Percentiles rank a stretch among this genome's conserved stretches.
Conservation (phyloP, 2,329 filamentous ascomycete species). For the Fusarium sp. region DNA sequence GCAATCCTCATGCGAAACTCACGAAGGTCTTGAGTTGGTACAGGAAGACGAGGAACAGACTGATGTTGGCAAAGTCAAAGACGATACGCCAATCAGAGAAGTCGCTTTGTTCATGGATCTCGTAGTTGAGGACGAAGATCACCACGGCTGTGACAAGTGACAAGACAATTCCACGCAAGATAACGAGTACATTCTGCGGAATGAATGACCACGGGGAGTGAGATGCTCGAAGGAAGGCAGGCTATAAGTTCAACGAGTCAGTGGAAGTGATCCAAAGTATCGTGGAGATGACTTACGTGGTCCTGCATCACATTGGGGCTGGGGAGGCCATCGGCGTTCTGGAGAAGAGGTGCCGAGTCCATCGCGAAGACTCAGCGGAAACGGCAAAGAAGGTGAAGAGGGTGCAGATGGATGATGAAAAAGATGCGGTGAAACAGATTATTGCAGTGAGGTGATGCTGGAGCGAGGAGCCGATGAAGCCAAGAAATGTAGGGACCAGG, state of each 20-base stretch:
- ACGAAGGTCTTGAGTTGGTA: conserved; percentile 60
- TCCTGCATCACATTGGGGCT: conserved; percentile 48
- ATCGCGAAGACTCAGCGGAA: conserved; percentile 30
- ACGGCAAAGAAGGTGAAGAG: background rate
- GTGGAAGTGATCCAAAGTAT: background rate
- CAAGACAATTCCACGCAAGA: conserved; percentile 54
- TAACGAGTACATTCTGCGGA: conserved; percentile 56
- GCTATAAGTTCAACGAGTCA: conserved; percentile 46
- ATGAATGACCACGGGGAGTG: conserved; percentile 62
- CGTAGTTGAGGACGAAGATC: conserved; percentile 56
- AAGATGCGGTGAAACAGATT: background rate
- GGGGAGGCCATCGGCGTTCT: conserved; percentile 43
- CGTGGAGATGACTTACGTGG: conserved; percentile 43
- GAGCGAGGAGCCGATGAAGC: background rate
- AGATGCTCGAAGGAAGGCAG: conserved; percentile 60
- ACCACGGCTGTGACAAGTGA: conserved; percentile 54
- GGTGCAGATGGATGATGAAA: background rate
- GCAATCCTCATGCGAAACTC: conserved; percentile 33
- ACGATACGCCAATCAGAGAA: conserved; percentile 53
- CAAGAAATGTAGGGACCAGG: conserved; percentile 16
- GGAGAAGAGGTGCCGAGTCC: conserved; percentile 50
- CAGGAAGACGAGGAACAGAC: conserved; percentile 52
- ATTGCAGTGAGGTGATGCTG: conserved; percentile 6
- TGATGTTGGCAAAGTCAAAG: conserved; percentile 61
- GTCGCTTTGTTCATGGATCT: conserved; percentile 52